Conservation (phyloP, 2,329 filamentous ascomycete species). For the Penicillium sp. region DNA sequence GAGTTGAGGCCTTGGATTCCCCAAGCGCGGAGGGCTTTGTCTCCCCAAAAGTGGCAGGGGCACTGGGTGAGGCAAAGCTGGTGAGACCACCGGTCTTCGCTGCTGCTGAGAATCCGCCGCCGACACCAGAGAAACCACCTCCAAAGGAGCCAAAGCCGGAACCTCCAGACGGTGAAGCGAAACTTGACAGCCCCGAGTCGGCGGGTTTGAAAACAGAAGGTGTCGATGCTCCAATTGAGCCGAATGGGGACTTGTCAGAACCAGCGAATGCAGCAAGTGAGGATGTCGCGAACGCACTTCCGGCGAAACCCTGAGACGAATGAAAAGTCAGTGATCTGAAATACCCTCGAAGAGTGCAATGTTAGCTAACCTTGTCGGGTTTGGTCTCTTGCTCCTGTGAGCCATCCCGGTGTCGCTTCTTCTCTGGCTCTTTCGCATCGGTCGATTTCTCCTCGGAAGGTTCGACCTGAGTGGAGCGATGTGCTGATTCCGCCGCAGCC, state of each 20-base stretch:
- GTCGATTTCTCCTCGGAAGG: not conserved
- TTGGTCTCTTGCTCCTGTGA: slow-evolving; percentile 37
- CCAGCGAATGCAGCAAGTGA: slow-evolving; percentile 65
- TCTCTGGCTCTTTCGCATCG: slow-evolving; percentile 30
- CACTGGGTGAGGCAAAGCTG: slow-evolving; percentile 67
- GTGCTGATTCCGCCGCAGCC: not conserved
- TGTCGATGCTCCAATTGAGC: slow-evolving; percentile 50
- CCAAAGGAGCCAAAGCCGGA: slow-evolving; percentile 42
- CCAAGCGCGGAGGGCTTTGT: slow-evolving; percentile 42
- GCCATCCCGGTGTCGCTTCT: slow-evolving; percentile 44
- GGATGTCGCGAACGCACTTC: slow-evolving; percentile 53
- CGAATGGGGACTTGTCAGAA: slow-evolving; percentile 63
- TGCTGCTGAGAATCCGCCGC: slow-evolving; percentile 51
- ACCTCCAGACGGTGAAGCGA: slow-evolving; percentile 30
- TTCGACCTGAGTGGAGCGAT: not conserved
- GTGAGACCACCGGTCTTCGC: slow-evolving; percentile 51
- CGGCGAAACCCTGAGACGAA: slow-evolving; percentile 26
- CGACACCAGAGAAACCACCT: slow-evolving; percentile 37
- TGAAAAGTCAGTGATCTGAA: not conserved
- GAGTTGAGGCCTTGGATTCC: slow-evolving; percentile 55
- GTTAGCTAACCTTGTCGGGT: slow-evolving; percentile 24
- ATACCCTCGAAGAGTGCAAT: not conserved
- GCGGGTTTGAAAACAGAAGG: slow-evolving; percentile 44
- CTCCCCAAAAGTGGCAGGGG: slow-evolving; percentile 44
- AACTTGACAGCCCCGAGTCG: slow-evolving; percentile 26